Percentiles rank a stretch among this genome's conserved stretches.
Conservation (phyloP, 805 yeast genomes). For the Myxozyma kluyveri region DNA sequence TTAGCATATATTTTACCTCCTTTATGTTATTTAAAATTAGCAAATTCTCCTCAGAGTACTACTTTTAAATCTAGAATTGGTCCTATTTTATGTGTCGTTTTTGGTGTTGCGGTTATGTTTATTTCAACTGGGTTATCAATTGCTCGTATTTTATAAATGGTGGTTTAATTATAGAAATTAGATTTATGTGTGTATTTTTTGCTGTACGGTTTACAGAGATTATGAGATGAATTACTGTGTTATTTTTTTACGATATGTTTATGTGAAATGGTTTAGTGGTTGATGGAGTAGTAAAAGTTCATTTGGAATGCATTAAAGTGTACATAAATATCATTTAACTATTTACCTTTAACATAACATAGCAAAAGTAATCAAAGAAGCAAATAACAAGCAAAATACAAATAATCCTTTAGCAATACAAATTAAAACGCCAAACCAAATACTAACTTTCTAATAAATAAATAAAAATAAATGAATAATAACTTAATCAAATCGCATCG, state of each 20-base stretch:
- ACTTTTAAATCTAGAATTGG: constrained; percentile 48
- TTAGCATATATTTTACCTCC: constrained; percentile 94
- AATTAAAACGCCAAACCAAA: no score
- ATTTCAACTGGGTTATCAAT: constrained; percentile 48
- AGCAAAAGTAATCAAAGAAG: not conserved
- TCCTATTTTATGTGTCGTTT: constrained; percentile 56
- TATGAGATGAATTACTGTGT: no score
- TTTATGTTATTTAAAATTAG: constrained; percentile 67
- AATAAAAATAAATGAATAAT: no score
- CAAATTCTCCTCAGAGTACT: constrained; percentile 37
- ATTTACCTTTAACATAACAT: not conserved
- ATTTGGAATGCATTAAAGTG: no score
- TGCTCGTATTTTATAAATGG: no score
- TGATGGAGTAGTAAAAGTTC: not conserved
- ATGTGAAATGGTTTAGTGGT: not conserved
- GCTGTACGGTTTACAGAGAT: not conserved
- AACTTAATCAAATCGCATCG: no score
- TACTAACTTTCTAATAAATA: no score
- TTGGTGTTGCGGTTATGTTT: constrained; percentile 76
- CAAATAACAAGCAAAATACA: no score
- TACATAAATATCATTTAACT: not conserved
- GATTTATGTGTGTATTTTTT: not conserved
- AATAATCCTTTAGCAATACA: not conserved
- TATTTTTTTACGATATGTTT: not conserved
- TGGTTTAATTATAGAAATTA: constrained; percentile 1